These are phyloP conservation scores for Fraxinus baroniana DNA, from an alignment of 305 asterid genomes.

Conservation along the genomic window DNA sequence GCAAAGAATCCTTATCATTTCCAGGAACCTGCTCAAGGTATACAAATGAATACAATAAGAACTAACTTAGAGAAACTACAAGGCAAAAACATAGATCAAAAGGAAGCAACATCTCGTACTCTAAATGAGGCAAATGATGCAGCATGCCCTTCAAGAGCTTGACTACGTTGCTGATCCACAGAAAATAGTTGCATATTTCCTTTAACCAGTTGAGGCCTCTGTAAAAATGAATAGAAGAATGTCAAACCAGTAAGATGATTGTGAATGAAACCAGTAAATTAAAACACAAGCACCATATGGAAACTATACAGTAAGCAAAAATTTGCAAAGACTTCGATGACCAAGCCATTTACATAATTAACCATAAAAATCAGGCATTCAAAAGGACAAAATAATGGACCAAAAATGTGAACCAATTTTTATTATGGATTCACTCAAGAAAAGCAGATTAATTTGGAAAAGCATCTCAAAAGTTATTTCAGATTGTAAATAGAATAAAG, in stretches of 20 bases:
- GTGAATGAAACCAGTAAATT: slow-evolving; percentile 13
- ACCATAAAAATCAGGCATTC: not conserved
- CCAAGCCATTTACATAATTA: not conserved
- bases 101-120: slow-evolving; percentile 41
- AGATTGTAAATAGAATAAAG: not conserved
- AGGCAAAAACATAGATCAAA: slow-evolving; percentile 17
- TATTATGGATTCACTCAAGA: not conserved
- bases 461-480: not conserved
- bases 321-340: not conserved
- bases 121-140: slow-evolving; percentile 90
- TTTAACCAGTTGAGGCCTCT: slow-evolving; percentile 98
- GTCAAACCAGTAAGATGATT: slow-evolving; percentile 27
- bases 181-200: slow-evolving; percentile 98
- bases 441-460: slow-evolving; percentile 4
- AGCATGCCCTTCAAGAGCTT: slow-evolving; percentile 99
- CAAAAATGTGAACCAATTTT: not conserved
- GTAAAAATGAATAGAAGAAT: slow-evolving; percentile 23
- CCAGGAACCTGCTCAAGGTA: slow-evolving; percentile 64
- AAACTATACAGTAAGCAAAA: not conserved
- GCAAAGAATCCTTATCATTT: slow-evolving; percentile 85
- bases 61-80: slow-evolving; percentile 14
- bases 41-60: slow-evolving; percentile 13
- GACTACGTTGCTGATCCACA: slow-evolving; percentile 98
- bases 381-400: not conserved
- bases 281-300: not conserved